Percentiles rank a stretch among this genome's conserved stretches.
phyloP scores from a whole-genome alignment of 768 basidiomycete genomes.

The Vishniacozyma victoriae region DNA sequence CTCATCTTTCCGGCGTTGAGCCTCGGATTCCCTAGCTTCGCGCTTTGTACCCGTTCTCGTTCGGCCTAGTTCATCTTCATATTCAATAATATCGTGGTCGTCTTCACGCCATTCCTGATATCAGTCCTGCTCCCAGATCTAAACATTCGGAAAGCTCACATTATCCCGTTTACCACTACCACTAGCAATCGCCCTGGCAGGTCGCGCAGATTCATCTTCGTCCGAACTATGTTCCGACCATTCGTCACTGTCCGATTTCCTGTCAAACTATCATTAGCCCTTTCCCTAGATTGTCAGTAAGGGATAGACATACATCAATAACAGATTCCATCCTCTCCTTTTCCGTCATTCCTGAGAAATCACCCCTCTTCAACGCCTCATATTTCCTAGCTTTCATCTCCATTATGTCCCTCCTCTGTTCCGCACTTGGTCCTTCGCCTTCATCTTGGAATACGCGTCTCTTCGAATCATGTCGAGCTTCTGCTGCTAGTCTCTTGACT shows the following conservation, averaged over 20 bases:
- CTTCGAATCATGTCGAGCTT: slow-evolving; percentile 39
- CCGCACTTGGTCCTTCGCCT: slow-evolving; percentile 28
- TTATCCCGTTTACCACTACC: too few species aligned
- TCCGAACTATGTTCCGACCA: slow-evolving; percentile 33
- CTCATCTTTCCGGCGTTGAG: too few species aligned
- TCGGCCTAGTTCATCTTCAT: slow-evolving; percentile 44
- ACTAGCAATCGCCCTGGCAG: slow-evolving; percentile 5
- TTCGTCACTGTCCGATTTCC: slow-evolving; percentile 21
- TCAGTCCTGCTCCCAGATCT: too few species aligned
- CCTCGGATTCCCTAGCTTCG: slow-evolving; percentile 35
- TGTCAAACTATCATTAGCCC: background rate
- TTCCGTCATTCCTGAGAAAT: slow-evolving; percentile 34
- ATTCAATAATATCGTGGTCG: slow-evolving; percentile 32
- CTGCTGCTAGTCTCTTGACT: slow-evolving; percentile 37
- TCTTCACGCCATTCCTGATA: slow-evolving; percentile 15
- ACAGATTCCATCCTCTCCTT: slow-evolving; percentile 39
- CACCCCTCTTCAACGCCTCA: slow-evolving; percentile 35
- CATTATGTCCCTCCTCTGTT: slow-evolving; percentile 36
- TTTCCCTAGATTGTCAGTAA: too few species aligned
- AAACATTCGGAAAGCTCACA: too few species aligned
- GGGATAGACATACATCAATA: slow-evolving; percentile 36
- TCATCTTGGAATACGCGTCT: slow-evolving; percentile 25
- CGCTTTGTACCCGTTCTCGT: slow-evolving; percentile 36
- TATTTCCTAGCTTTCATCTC: slow-evolving; percentile 42
- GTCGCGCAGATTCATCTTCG: slow-evolving; percentile 30